Evolutionary conservation across 495 filamentous ascomycete species (phyloP).

Genomic region (Xylaria palmicola): DNA sequence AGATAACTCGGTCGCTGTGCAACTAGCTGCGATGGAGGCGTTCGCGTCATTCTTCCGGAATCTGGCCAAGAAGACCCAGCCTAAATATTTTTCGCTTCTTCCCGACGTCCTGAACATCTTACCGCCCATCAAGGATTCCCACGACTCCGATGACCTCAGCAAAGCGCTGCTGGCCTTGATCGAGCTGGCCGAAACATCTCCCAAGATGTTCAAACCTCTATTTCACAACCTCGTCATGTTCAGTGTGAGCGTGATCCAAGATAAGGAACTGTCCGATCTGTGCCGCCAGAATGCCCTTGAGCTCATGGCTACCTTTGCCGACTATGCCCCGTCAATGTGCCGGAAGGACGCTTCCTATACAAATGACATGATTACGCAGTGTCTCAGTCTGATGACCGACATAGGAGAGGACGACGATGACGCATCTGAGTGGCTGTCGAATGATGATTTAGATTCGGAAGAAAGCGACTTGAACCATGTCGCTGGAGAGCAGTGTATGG

Average conservation of each 20-base stretch:
- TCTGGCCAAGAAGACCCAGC: slow-evolving; percentile 78
- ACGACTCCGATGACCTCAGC: slow-evolving; percentile 84
- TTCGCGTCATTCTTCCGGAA: slow-evolving; percentile 94
- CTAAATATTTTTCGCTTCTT: slow-evolving; percentile 81
- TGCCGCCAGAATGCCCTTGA: slow-evolving; percentile 94
- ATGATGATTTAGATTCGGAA: slow-evolving; percentile 92
- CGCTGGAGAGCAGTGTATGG: slow-evolving; percentile 98
- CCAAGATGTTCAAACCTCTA: slow-evolving; percentile 92
- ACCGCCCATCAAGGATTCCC: slow-evolving; percentile 84
- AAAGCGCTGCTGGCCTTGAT: slow-evolving; percentile 87
- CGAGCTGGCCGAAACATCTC: slow-evolving; percentile 85
- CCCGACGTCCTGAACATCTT: slow-evolving; percentile 90
- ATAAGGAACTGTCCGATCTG: slow-evolving; percentile 88
- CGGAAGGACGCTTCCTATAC: slow-evolving; percentile 88
- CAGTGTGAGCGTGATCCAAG: slow-evolving; percentile 86
- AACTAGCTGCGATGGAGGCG: slow-evolving; percentile 92
- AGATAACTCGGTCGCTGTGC: slow-evolving; percentile 79
- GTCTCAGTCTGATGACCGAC: slow-evolving; percentile 98
- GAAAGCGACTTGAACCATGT: slow-evolving; percentile 98
- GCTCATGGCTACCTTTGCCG: slow-evolving; percentile 97
- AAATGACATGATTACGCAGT: slow-evolving; percentile 96
- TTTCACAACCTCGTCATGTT: slow-evolving; percentile 92
- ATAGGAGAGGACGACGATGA: slow-evolving; percentile 95
- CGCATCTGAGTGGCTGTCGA: slow-evolving; percentile 87
- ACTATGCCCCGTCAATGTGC: slow-evolving; percentile 90